Evolutionary conservation across 2,329 filamentous ascomycete genomes (phyloP).

Genomic region (Colletotrichum cuscutae): DNA sequence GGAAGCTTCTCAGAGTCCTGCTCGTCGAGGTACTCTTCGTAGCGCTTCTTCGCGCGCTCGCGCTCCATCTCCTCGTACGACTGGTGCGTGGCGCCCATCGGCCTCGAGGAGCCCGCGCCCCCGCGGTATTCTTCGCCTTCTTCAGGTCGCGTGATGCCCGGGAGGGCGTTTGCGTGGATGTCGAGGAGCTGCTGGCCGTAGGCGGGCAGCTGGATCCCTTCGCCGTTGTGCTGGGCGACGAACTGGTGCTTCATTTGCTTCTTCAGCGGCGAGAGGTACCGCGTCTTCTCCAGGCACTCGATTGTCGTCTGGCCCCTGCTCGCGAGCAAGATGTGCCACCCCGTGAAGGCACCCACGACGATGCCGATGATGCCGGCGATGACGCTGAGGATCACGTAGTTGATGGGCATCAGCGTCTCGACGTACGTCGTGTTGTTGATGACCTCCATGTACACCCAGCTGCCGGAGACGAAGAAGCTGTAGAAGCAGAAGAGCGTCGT

Average conservation of each 20-base stretch:
- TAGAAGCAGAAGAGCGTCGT: slow-evolving; percentile 87
- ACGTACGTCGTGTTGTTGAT: slow-evolving; percentile 75
- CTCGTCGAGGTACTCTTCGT: slow-evolving; percentile 85
- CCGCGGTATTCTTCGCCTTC: slow-evolving; percentile 74
- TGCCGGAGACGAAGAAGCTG: slow-evolving; percentile 78
- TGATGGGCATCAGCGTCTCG: slow-evolving; percentile 85
- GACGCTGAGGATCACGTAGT: slow-evolving; percentile 89
- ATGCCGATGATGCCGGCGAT: slow-evolving; percentile 91
- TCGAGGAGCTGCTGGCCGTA: slow-evolving; percentile 81
- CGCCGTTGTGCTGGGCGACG: slow-evolving; percentile 62
- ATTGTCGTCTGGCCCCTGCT: slow-evolving; percentile 89
- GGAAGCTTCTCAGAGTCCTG: slow-evolving; percentile 88
- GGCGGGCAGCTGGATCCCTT: slow-evolving; percentile 62
- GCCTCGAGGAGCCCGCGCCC: slow-evolving; percentile 43
- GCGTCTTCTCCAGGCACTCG: slow-evolving; percentile 94
- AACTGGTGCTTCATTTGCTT: slow-evolving; percentile 75
- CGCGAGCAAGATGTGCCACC: slow-evolving; percentile 89
- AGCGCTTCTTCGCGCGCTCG: slow-evolving; percentile 63
- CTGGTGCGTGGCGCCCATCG: slow-evolving; percentile 49
- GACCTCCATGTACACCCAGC: slow-evolving; percentile 89
- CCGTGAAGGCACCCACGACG: slow-evolving; percentile 88
- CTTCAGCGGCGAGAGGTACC: slow-evolving; percentile 86
- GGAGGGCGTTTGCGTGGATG: slow-evolving; percentile 83
- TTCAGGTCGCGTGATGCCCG: slow-evolving; percentile 82
- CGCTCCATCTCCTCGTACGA: slow-evolving; percentile 67